Conservation (phyloP, 768 basidiomycete genomes). For the Lactifluus hygrophoroides region DNA sequence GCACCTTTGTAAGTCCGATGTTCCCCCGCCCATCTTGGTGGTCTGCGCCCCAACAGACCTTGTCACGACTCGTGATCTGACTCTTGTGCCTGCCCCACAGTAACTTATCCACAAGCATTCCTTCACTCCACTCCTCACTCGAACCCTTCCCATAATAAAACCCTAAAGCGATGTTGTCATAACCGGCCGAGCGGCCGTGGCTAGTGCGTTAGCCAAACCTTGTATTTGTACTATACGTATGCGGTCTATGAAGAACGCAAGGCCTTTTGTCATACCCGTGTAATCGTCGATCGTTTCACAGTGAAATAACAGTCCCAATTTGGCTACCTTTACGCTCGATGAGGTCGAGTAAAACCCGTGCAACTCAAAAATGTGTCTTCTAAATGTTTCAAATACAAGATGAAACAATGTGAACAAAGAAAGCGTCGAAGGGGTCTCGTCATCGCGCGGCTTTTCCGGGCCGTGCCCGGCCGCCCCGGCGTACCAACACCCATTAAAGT, state of each 20-base stretch:
- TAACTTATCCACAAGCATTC: slow-evolving; percentile 10
- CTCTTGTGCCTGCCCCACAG: slow-evolving; percentile 3
- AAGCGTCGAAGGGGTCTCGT: no score
- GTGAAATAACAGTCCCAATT: neutral
- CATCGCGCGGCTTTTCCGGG: no score
- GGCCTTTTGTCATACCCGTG: neutral
- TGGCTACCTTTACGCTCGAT: neutral
- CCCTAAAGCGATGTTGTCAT: no score
- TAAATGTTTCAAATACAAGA: no score
- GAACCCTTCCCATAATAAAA: no score
- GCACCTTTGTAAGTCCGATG: slow-evolving; percentile 4
- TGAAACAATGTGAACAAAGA: no score
- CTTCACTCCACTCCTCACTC: no score
- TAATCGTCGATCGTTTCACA: neutral
- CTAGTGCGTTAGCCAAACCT: no score
- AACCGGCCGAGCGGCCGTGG: no score
- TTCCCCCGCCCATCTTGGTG: neutral
- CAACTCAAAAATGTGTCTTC: neutral
- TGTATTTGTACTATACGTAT: slow-evolving; percentile 11
- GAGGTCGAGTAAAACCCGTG: neutral
- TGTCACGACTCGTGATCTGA: neutral
- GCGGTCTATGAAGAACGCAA: neutral
- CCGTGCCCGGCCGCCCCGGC: no score
- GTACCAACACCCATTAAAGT: no score
- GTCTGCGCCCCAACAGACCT: neutral